Evolutionary conservation across 73 alveolate genomes (phyloP).

Genomic region (Stentor coeruleus): DNA sequence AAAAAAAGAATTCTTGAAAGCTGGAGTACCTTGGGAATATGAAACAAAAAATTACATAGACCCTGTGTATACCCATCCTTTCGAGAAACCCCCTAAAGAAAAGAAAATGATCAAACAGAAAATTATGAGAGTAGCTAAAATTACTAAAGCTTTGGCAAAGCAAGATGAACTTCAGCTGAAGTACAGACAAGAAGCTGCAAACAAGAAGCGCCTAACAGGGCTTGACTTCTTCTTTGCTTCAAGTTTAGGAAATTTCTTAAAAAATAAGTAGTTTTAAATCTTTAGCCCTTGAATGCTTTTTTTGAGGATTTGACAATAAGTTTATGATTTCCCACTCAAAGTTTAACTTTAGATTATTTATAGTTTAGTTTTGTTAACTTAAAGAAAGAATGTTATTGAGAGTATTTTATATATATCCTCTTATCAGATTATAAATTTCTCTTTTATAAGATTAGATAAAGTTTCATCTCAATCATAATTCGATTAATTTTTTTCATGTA

Average conservation of each 20-base stretch:
- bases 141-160: constrained; percentile 38
- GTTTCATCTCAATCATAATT: no score
- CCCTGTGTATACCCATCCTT: constrained; percentile 34
- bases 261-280: not conserved
- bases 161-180: constrained; percentile 38
- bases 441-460: no score
- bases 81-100: constrained; percentile 25
- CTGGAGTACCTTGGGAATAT: constrained; percentile 70
- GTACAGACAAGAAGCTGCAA: constrained; percentile 36
- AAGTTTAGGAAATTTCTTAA: not conserved
- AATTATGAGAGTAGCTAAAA: constrained; percentile 35
- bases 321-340: no score
- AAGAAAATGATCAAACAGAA: not conserved
- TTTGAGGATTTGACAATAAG: no score
- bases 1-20: constrained; percentile 43
- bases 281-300: no score
- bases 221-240: constrained; percentile 27
- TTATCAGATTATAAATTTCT: no score
- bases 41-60: constrained; percentile 37
- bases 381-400: no score
- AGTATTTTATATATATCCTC: no score
- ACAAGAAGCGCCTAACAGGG: constrained; percentile 38
- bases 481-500: no score
- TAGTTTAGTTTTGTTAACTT: no score
- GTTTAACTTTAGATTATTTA: no score